phyloP scores from a whole-genome alignment of 1,139 yeast genomes.

The Blastobotrys buckinghamii region DNA sequence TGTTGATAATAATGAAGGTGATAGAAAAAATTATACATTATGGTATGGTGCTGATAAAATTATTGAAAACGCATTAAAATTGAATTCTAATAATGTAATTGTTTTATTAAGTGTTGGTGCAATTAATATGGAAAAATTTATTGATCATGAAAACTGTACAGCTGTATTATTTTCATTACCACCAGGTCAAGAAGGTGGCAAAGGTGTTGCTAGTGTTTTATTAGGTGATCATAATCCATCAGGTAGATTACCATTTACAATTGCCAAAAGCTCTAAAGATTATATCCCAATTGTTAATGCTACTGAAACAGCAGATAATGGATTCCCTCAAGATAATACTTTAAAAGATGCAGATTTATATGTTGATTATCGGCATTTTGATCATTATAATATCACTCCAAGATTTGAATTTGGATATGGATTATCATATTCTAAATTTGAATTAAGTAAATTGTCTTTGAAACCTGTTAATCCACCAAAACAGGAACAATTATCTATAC shows the following conservation, averaged over 20 bases:
- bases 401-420: conserved; percentile 61
- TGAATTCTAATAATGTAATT: conserved; percentile 50
- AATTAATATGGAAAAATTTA: conserved; percentile 45
- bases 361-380: conserved; percentile 51
- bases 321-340: conserved; percentile 39
- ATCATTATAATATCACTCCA: conserved; percentile 50
- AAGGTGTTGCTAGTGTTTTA: conserved; percentile 43
- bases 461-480: conserved; percentile 42
- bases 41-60: conserved; percentile 60
- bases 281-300: conserved; percentile 42
- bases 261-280: conserved; percentile 50
- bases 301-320: conserved; percentile 17
- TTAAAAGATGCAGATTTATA: conserved; percentile 31
- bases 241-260: conserved; percentile 58
- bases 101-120: conserved; percentile 57
- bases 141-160: conserved; percentile 52
- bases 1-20: conserved; percentile 55
- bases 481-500: conserved; percentile 43
- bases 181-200: conserved; percentile 50
- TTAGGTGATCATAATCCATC: conserved; percentile 60
- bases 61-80: conserved; percentile 43
- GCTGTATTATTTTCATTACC: conserved; percentile 54
- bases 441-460: conserved; percentile 33
- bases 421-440: conserved; percentile 48
- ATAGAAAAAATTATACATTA: conserved; percentile 47